Conservation (phyloP, 78 protist genomes). For the Anaeramoeba flamelloides region DNA sequence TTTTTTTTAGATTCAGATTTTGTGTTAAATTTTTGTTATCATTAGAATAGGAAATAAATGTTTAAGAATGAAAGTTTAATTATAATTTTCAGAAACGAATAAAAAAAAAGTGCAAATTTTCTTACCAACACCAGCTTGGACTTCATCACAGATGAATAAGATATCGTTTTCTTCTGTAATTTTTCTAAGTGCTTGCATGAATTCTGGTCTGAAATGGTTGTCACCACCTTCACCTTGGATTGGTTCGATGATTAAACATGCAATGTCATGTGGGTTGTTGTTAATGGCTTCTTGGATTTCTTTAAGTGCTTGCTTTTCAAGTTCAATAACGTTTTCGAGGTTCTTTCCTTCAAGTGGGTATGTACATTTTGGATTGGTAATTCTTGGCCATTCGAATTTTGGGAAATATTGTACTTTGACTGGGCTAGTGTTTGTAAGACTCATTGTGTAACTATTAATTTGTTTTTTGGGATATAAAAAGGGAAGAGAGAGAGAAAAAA, state of each 20-base stretch:
- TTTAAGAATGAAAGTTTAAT: too few species aligned
- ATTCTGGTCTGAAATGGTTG: neutral
- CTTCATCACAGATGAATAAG: neutral
- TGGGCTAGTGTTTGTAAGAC: neutral
- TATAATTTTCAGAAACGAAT: too few species aligned
- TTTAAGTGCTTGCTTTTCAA: neutral
- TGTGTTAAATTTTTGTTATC: too few species aligned
- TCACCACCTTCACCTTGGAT: neutral
- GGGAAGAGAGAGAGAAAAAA: too few species aligned
- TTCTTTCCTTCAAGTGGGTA: neutral
- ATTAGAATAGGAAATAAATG: too few species aligned
- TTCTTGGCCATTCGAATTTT: neutral
- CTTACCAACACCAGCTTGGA: neutral
- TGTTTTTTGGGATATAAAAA: too few species aligned
- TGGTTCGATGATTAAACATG: neutral
- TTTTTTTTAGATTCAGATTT: too few species aligned
- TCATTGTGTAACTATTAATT: too few species aligned
- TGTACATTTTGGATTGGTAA: neutral
- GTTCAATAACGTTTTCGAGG: neutral
- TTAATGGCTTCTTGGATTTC: neutral
- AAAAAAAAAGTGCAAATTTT: too few species aligned
- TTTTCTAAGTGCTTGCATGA: neutral
- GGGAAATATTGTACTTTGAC: neutral
- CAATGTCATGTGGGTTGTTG: neutral
- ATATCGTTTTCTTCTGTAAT: neutral